Conservation (phyloP, 164 flowering plant genomes). For the Buxus sempervirens region DNA sequence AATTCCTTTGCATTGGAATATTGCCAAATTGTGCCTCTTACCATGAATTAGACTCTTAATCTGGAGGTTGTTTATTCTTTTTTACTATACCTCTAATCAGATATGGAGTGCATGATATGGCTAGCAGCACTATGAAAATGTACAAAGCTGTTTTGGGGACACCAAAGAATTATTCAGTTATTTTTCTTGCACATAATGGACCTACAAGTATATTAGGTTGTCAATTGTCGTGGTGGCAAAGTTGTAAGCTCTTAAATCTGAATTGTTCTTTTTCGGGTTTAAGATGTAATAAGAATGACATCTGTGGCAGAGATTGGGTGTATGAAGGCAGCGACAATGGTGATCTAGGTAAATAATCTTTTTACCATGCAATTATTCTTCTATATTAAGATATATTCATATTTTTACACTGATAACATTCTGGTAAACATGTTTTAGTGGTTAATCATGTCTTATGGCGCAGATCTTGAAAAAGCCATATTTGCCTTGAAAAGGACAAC, state of each 20-base stretch:
- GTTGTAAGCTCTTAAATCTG: not conserved
- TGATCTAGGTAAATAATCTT: slow-evolving; percentile 44
- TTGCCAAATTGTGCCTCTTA: not conserved
- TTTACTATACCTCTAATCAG: slow-evolving; percentile 27
- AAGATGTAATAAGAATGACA: slow-evolving; percentile 65
- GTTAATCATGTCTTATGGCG: slow-evolving; percentile 15
- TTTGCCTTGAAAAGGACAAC: slow-evolving; percentile 47
- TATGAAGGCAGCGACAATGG: slow-evolving; percentile 79
- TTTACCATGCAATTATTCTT: not conserved
- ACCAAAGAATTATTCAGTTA: slow-evolving; percentile 59
- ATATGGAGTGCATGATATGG: slow-evolving; percentile 70
- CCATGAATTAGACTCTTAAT: not conserved
- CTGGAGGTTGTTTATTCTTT: not conserved
- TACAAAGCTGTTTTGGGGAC: slow-evolving; percentile 51
- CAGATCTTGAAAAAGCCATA: slow-evolving; percentile 79
- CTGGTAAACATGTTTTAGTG: no score
- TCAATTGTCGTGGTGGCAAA: slow-evolving; percentile 1
- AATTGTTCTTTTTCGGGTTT: slow-evolving; percentile 46
- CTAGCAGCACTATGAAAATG: slow-evolving; percentile 68
- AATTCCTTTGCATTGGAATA: not conserved
- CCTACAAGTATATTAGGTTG: slow-evolving; percentile 53
- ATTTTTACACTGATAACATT: not conserved
- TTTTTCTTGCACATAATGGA: slow-evolving; percentile 94
- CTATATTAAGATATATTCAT: slow-evolving; percentile 1
- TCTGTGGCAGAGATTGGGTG: slow-evolving; percentile 84